Base-by-base conservation (phyloP, 73 alveolate species). In the Blepharisma stoltei region DNA sequence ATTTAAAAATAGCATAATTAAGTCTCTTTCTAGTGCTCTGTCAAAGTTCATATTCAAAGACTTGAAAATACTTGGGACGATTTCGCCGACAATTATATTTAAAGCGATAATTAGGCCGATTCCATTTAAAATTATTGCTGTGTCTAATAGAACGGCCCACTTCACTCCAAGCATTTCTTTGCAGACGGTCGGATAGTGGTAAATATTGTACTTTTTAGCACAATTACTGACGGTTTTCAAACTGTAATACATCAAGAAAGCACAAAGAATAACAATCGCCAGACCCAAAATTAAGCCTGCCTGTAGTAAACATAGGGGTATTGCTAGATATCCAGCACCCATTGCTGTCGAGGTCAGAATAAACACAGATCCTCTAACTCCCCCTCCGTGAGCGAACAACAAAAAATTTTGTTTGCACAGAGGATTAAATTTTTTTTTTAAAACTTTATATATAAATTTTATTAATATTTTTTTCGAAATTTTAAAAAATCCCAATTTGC, bases 261-360 rank as follows among this genome's bases (percentile, higher is more conserved):
- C 93, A 11, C 86, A 82, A 6, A 55, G 9, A 2, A 82, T 54
- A 37, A 85, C 53, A 6, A 85, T 54, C 68, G 55, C 43, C 41
- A 78, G 41, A 7, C 90, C 92, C 54, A 86, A 55, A 78, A 86
- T 47, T 70, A 84, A 67, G 18, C 97, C 97, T 20, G 73, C 48
- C 70, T 78, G 81, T 5, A 71, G 50, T 46, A 89, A 82, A 54
- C 89, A 84, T 38, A 53, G 81, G 21, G 96, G 96, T 18, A 85
- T 76, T 4, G 93, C 81, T 7, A 91, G 86, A 4, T 82, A 81
- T 20, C 97, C 97, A 4, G 94, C 90, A 46, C 95, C 97, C 37
- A 91, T 70, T 1, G 96, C 93, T 6, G 84, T 76, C 8, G 92
- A 82, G 49, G 90, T 78, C 71, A 91, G 50, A 1, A 92, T 60